These are phyloP conservation scores for Fusarium paranaense DNA, from an alignment of 2,329 filamentous ascomycete species.

Conservation along the genomic window DNA sequence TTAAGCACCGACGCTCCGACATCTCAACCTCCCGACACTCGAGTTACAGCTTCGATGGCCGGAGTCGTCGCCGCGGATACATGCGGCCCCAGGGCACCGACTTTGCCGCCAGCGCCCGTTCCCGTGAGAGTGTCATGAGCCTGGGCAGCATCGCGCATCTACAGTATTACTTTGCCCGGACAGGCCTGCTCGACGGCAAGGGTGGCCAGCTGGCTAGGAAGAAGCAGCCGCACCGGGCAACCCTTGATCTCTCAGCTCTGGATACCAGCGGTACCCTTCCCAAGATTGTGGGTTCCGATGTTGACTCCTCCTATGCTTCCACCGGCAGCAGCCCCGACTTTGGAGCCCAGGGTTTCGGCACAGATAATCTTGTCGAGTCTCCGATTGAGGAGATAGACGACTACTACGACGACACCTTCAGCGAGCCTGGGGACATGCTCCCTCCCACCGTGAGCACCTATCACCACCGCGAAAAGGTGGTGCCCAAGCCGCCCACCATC, in stretches of 20 bases:
- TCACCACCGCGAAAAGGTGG: constrained; percentile 82
- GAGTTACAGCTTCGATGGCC: constrained; percentile 56
- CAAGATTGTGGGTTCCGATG: constrained; percentile 59
- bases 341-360: constrained; percentile 53
- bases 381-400: constrained; percentile 59
- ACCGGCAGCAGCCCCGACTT: constrained; percentile 70
- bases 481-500: constrained; percentile 87
- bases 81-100: constrained; percentile 88
- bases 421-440: constrained; percentile 81
- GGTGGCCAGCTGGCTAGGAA: constrained; percentile 85
- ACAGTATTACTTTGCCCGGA: constrained; percentile 98
- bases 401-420: constrained; percentile 68
- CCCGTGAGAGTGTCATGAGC: constrained; percentile 94
- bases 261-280: constrained; percentile 51
- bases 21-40: constrained; percentile 58
- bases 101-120: constrained; percentile 90
- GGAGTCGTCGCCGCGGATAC: constrained; percentile 77
- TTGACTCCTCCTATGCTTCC: constrained; percentile 70
- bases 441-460: constrained; percentile 99
- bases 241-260: constrained; percentile 68
- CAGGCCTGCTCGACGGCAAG: constrained; percentile 92
- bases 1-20: constrained; percentile 59
- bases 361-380: constrained; percentile 58
- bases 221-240: constrained; percentile 69
- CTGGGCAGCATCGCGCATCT: constrained; percentile 96